Base-by-base conservation (phyloP, 23 red algal species). In the Gracilaria domingensis region DNA sequence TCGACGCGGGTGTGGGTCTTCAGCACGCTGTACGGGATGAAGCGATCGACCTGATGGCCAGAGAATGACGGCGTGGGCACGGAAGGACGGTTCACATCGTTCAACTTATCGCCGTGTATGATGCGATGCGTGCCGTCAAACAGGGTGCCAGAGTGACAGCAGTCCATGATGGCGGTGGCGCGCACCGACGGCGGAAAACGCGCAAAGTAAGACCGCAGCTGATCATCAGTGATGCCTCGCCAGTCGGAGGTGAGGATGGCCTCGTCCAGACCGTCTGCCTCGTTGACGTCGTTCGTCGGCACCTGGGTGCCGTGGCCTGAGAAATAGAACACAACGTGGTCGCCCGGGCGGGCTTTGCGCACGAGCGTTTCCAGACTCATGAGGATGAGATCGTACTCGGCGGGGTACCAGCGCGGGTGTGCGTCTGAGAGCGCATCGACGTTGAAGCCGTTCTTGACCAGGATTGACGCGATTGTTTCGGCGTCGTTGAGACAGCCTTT, bases 91-190 rank as follows among this genome's bases (percentile, higher is more conserved):
- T 36, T 0, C 16, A 20, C 1, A 32, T 69, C 33, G 30, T 69
- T 69, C 12, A 37, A 20, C 72, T 77, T 77, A 28, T 77, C 42
- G 3, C 39, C 72, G n/a, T 28, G 6, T 40, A 77, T n/a, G 20
- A 48, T n/a, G 45, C 72, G 72, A 77, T 77, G 40, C 8, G 23
- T 23, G 0, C 72, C 72, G 36, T 88, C 85, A 45, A 88, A 76
- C 38, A 56, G 21, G 4, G 66, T 88, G 69, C 37, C 85, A 47
- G 66, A 75, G 33, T 88, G 69, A 71, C 85, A 88, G 14, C 49
- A 73, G 85, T 88, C 85, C 25, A 88, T 72, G 62, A 88, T 74
- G 66, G 85, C 85, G 2, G 85, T 88, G 14, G 57, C 30, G 24
- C 65, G 44, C n/a, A 76, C 85, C 17, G 37, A 39, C 0, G 37